Percentiles rank a stretch among this genome's conserved stretches.
Conservation (phyloP, 108 stramenopile species). For the Cyclotella kingstonii region DNA sequence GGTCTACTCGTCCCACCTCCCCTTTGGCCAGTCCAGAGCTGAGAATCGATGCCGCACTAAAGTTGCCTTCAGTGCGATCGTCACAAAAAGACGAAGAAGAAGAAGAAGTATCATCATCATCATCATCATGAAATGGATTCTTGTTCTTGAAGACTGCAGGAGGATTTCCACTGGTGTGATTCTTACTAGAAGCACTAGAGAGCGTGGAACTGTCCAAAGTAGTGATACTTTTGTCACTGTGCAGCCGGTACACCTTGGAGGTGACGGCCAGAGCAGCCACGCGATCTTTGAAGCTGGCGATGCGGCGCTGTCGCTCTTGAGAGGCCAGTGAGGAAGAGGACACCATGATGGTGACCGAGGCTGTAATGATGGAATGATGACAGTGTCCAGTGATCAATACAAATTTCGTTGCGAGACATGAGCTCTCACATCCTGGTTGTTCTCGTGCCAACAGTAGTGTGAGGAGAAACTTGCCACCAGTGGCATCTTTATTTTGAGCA, state of each 20-base stretch:
- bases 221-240: constrained; percentile 13
- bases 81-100: background rate
- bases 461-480: no score
- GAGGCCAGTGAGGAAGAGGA: constrained; percentile 4
- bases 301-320: constrained; percentile 19
- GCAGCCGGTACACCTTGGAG: constrained; percentile 16
- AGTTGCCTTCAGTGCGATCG: background rate
- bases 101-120: background rate
- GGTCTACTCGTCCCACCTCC: background rate
- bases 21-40: background rate
- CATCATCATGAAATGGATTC: background rate
- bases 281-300: constrained; percentile 21
- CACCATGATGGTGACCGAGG: background rate
- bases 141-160: no score
- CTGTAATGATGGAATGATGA: background rate
- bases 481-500: no score
- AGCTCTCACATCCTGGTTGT: no score
- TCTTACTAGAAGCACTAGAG: constrained; percentile 1
- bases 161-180: background rate
- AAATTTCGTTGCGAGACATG: no score
- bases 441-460: no score
- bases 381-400: no score
- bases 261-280: constrained; percentile 24
- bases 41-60: background rate
- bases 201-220: constrained; percentile 17